Conservation (phyloP, 192 early-diverging fungal species). For the Glomus cerebriforme region DNA sequence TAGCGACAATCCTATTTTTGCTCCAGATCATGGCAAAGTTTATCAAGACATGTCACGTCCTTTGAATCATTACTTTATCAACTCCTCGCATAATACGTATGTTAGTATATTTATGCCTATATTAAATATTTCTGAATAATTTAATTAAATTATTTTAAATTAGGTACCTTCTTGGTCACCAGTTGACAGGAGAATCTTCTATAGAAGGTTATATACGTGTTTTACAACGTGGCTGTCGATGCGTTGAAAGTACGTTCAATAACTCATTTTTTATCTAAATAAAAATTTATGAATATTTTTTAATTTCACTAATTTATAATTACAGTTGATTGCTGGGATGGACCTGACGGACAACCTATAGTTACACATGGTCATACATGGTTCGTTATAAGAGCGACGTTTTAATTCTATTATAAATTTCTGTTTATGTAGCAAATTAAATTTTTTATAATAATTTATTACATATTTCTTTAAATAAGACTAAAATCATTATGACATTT, state of each 20-base stretch:
- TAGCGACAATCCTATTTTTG: conserved; percentile 59
- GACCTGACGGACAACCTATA: conserved; percentile 72
- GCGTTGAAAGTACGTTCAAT: conserved; percentile 69
- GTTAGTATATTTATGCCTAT: background rate
- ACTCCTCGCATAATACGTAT: conserved; percentile 86
- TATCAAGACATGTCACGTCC: conserved; percentile 71
- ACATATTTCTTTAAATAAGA: no score
- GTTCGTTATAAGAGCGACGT: conserved; percentile 41
- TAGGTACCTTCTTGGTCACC: conserved; percentile 77
- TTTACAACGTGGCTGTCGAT: conserved; percentile 82
- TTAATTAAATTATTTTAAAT: background rate
- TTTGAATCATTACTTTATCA: conserved; percentile 80
- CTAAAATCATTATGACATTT: no score
- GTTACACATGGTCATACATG: conserved; percentile 85
- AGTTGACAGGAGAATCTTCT: conserved; percentile 74
- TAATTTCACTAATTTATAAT: conserved; percentile 27
- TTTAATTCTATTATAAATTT: background rate
- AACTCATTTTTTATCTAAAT: background rate
- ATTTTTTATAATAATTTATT: no score
- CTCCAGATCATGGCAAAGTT: conserved; percentile 49
- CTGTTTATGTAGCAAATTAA: background rate
- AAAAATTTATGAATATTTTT: background rate
- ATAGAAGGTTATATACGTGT: conserved; percentile 89
- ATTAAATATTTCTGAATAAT: background rate
- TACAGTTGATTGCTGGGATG: conserved; percentile 91